Evolutionary conservation across 2,329 filamentous ascomycete genomes (phyloP), one percentile per base, ranked within the genome.

Genomic region (Arthrobotrys pseudoclavata): DNA sequence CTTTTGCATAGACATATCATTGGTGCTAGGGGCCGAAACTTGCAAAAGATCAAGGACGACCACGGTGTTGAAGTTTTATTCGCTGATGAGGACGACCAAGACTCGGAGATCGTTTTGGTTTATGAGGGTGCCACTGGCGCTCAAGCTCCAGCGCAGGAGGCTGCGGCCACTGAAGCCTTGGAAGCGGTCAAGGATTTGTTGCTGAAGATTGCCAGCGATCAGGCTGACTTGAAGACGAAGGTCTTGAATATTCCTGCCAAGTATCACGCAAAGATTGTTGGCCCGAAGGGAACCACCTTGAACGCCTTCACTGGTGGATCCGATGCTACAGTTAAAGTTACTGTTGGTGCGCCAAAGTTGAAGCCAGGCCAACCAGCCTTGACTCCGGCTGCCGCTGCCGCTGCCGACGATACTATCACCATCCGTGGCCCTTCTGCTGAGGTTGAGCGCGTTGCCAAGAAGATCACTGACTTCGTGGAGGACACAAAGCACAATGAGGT

Each of bases 1-100:
- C 94, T 96, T 85, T 95, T 92, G 85, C 90, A 95, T 83, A 86
- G 89, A 69, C 91, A 93, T 82, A 85, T 91, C 1, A 90, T 91
- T 81, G 90, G 90, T 66, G 91, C 91, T 83, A 87, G 88, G 61
- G 90, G 89, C 18, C 89, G 88, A 84, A 88, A 90, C 82, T 90
- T 91, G 81, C 87, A 87, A 68, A 89, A 91, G 81, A 85, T 91
- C 42, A 87, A 89, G 55, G 90, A 91, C 79, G 88, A 88, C 79
- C 91, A 90, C 76, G 89, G 91, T 75, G 90, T 91, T 64, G 86
- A 87, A 15, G 84, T 86, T 64, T 81, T 87, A 29, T 82, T 87
- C 48, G 82, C 86, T 7, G 86, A 86, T 1, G 85, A 87, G 29
- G 84, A 85, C 12, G 79, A 83, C 50, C 83, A 86, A 48, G 82